Conservation (phyloP, 2,329 filamentous ascomycete genomes). For the Verticillium albo-atrum region DNA sequence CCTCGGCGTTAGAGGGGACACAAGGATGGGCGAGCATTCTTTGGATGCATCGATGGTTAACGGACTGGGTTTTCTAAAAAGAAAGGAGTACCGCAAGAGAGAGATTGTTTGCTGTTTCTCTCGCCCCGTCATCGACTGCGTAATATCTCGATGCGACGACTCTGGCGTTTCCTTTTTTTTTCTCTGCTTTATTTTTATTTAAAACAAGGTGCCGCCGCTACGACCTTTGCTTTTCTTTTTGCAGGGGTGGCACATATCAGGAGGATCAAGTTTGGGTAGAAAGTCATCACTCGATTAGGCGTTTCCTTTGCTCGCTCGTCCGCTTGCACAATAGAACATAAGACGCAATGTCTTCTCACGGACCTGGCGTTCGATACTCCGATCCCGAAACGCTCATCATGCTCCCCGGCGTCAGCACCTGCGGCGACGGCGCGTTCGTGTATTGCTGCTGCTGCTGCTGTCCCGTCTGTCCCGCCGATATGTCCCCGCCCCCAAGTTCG, state of each 20-base stretch:
- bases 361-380: conserved; percentile 5
- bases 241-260: too few species aligned
- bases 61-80: neutral
- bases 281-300: neutral
- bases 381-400: conserved; percentile 1
- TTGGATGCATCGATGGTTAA: neutral
- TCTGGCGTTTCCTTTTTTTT: neutral
- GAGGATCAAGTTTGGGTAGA: too few species aligned
- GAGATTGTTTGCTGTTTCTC: neutral
- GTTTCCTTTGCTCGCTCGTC: neutral
- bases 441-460: neutral
- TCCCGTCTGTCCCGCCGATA: neutral
- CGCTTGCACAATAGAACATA: neutral
- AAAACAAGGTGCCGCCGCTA: too few species aligned
- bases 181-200: too few species aligned
- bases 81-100: neutral
- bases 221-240: too few species aligned
- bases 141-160: neutral
- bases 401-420: conserved; percentile 6
- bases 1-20: conserved; percentile 9
- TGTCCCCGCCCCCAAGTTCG: conserved; percentile 35
- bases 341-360: neutral
- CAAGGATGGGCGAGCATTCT: conserved; percentile 2
- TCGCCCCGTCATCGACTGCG: neutral
- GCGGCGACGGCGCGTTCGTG: neutral